These are phyloP conservation scores for Penicillium turbatum DNA, from an alignment of 495 filamentous ascomycete species.

Conservation along the genomic window DNA sequence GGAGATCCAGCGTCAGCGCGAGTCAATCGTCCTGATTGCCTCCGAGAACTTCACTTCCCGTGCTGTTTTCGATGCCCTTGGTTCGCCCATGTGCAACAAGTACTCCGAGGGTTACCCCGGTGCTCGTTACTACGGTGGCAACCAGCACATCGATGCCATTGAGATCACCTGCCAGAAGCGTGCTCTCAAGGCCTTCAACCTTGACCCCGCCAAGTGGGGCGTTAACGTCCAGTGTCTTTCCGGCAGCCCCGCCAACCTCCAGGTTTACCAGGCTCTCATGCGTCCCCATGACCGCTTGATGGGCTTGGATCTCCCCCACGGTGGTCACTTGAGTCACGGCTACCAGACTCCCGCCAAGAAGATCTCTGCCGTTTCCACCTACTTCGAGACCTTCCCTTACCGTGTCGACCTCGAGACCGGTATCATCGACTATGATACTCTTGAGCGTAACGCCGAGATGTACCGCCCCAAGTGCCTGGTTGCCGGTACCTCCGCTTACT, in stretches of 20 bases:
- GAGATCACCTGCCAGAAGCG: conserved; percentile 95
- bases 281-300: conserved; percentile 92
- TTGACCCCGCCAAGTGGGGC: conserved; percentile 88
- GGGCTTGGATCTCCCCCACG: conserved; percentile 96
- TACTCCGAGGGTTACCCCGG: conserved; percentile 99
- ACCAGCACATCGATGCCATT: conserved; percentile 96
- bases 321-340: conserved; percentile 95
- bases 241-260: conserved; percentile 87
- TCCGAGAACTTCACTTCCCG: conserved; percentile 99
- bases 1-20: conserved; percentile 94
- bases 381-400: conserved; percentile 95
- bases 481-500: conserved; percentile 97
- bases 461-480: conserved; percentile 96
- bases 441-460: conserved; percentile 87
- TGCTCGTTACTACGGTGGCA: conserved; percentile 98
- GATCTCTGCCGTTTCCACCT: conserved; percentile 90
- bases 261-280: conserved; percentile 99
- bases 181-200: conserved; percentile 85
- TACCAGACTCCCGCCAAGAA: conserved; percentile 93
- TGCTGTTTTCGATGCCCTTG: conserved; percentile 91
- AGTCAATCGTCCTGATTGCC: conserved; percentile 97
- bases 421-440: conserved; percentile 92
- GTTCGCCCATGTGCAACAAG: conserved; percentile 99
- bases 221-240: conserved; percentile 97
- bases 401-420: conserved; percentile 86